Conservation (phyloP, 2,329 filamentous ascomycete genomes). For the Gyromitra esculenta region DNA sequence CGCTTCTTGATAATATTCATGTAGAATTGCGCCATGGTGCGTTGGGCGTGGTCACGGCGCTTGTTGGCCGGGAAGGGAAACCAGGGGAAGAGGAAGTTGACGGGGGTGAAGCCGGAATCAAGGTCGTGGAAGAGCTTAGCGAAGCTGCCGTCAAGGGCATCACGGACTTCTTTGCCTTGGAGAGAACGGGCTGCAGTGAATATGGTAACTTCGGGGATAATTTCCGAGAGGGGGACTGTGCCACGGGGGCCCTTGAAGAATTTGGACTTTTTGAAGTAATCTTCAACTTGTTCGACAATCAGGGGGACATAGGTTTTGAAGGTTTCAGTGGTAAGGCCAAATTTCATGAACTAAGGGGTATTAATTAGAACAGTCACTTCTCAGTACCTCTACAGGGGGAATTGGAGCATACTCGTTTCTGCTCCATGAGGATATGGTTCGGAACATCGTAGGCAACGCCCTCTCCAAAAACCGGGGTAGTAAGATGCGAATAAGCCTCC, state of each 20-base stretch:
- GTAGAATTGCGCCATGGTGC: conserved; percentile 76
- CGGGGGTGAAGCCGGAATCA: conserved; percentile 79
- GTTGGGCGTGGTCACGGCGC: conserved; percentile 74
- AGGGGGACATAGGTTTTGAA: conserved; percentile 77
- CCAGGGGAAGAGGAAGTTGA: conserved; percentile 86
- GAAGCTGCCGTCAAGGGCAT: conserved; percentile 75
- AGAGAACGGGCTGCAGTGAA: conserved; percentile 81
- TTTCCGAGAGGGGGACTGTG: conserved; percentile 70
- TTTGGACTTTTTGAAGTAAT: conserved; percentile 70
- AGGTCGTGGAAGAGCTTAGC: conserved; percentile 82
- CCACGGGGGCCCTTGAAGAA: conserved; percentile 71
- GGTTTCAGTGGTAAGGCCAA: conserved; percentile 77
- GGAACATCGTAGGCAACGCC: conserved; percentile 86
- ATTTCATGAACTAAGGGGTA: conserved; percentile 75
- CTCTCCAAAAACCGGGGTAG: conserved; percentile 76
- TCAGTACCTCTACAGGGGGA: not conserved
- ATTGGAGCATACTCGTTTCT: conserved; percentile 73
- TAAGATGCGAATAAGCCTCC: conserved; percentile 85
- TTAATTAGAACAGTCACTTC: conserved; percentile 19
- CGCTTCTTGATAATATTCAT: conserved; percentile 75
- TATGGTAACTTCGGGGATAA: conserved; percentile 80
- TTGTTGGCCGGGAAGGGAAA: conserved; percentile 79
- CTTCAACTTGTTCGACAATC: conserved; percentile 74
- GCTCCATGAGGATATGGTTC: conserved; percentile 86
- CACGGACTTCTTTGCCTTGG: conserved; percentile 79